Conservation (phyloP, 139 green algal genomes). For the Trebouxia sp. region DNA sequence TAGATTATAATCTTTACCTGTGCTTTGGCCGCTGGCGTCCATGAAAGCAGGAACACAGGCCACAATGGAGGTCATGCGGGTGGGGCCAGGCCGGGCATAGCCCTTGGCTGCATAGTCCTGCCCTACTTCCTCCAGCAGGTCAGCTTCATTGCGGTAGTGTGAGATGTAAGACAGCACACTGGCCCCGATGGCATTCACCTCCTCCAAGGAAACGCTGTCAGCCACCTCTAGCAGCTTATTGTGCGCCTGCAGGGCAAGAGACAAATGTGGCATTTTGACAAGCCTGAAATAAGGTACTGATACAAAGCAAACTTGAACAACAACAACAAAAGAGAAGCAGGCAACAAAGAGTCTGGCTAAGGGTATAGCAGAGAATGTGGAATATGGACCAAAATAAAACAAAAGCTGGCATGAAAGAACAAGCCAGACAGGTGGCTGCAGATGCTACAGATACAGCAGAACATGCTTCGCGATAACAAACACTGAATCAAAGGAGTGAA, state of each 20-base stretch:
- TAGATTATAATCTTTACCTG: too few relatives aligned
- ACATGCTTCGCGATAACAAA: too few relatives aligned
- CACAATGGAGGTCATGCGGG: conserved; percentile 83
- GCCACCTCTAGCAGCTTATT: conserved; percentile 63
- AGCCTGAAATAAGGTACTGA: neutral
- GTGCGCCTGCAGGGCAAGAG: conserved; percentile 45
- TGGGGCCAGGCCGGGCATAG: conserved; percentile 59
- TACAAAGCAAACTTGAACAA: too few relatives aligned
- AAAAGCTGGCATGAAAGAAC: too few relatives aligned
- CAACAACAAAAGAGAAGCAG: too few relatives aligned
- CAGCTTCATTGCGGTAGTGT: conserved; percentile 79
- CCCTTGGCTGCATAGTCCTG: conserved; percentile 42
- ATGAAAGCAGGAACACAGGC: conserved; percentile 91
- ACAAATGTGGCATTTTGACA: neutral
- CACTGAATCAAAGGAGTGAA: too few relatives aligned
- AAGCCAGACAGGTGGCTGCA: too few relatives aligned
- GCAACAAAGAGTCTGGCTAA: too few relatives aligned
- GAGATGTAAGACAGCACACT: conserved; percentile 87
- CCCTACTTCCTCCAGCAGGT: conserved; percentile 58
- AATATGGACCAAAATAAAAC: too few relatives aligned
- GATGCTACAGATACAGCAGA: too few relatives aligned
- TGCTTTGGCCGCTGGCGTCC: conserved; percentile 58
- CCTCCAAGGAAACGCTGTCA: conserved; percentile 76
- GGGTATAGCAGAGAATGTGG: too few relatives aligned
- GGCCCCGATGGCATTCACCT: conserved; percentile 77